Evolutionary conservation across 2,329 filamentous ascomycete species (phyloP), one percentile per base, ranked within the genome.

Genomic region (Fusarium foetens): DNA sequence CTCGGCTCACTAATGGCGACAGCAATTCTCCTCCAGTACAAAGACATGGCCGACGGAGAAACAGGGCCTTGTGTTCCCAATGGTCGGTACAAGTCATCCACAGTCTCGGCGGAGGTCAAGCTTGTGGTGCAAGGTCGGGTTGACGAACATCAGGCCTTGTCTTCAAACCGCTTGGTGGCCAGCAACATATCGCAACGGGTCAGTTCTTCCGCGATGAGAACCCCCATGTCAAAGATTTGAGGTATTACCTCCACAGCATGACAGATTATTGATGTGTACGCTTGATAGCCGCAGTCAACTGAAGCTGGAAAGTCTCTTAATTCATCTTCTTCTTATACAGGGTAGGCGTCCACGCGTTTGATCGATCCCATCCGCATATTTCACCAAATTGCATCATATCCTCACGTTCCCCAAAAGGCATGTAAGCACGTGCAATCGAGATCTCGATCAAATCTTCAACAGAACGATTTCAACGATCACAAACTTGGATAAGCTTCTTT

Each of bases 51-150:
- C n/a, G 90, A 89, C 8, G 89, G 89, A 6, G 89, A 92, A 80
- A 92, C 89, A 2, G 89, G 87, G 4, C 78, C 91, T 23, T 83
- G 85, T 33, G 88, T 83, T 3, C 84, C 82, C 3, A 82, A 83
- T 29, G 88, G 88, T 9, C 83, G 87, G 6, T 89, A 17, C 78
- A 88, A 69, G 89, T 89, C 76, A 85, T 90, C 45, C 83, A 88
- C 57, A 88, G 88, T 11, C 89, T 89, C 3, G 25, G 86, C 4
- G 60, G 71, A 88, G 90, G 89, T 21, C 88, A 85, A 55, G 89
- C 87, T 91, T 4, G 83, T 92, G 17, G 82, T 92, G 57, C 90
- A 92, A 78, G 90, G 90, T 25, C 84, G 89, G 27, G 91, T 92
- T 80, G 91, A 92, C 67, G 86, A 89, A 71, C 90, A 92, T 77